These are phyloP conservation scores for Xylaria nigripes DNA, from an alignment of 495 filamentous ascomycete species.

Conservation along the genomic window DNA sequence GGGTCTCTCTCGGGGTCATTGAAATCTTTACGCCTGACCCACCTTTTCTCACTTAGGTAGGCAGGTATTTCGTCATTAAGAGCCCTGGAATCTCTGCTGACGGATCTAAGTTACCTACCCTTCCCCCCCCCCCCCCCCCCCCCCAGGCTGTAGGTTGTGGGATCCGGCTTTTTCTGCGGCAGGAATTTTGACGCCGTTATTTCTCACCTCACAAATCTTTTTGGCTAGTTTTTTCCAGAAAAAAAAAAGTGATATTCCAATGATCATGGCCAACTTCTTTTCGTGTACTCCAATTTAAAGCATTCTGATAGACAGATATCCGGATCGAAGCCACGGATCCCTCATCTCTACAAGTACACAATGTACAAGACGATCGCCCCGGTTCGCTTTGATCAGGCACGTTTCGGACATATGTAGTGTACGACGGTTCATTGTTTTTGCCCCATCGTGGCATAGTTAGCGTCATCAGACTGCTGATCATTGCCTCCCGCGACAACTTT, in stretches of 20 bases:
- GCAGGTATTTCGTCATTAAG: conserved; percentile 8
- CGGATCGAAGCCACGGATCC: not conserved
- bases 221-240: not conserved
- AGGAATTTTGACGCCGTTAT: conserved; percentile 1
- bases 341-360: too few relatives aligned
- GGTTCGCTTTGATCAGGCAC: conserved; percentile 1
- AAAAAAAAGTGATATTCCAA: not conserved
- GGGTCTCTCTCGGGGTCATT: not conserved
- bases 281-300: not conserved
- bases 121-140: too few relatives aligned
- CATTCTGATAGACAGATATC: not conserved
- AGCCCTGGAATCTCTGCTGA: conserved; percentile 11
- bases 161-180: not conserved
- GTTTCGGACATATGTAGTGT: not conserved
- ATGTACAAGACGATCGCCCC: not conserved
- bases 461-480: conserved; percentile 30
- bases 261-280: not conserved
- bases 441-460: conserved; percentile 20
- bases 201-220: not conserved
- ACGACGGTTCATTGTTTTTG: conserved; percentile 5
- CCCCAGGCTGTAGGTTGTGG: not conserved
- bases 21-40: not conserved
- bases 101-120: conserved; percentile 1
- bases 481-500: conserved; percentile 23
- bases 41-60: not conserved